Conservation (phyloP, 805 yeast genomes). For the Cyberlindnera misumaiensis region DNA sequence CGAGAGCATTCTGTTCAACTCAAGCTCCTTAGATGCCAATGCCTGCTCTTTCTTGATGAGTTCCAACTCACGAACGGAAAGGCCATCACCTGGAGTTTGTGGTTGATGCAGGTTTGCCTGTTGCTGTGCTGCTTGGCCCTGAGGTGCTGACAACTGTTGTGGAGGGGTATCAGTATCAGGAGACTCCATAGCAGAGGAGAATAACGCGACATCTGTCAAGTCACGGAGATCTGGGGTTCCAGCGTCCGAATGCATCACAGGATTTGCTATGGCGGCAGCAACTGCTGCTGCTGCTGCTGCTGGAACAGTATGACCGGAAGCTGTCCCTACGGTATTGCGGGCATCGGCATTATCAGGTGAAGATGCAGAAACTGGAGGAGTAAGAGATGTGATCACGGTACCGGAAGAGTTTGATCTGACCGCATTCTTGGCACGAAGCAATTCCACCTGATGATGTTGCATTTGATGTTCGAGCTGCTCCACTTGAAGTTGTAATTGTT, state of each 20-base stretch:
- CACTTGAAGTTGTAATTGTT: conserved; percentile 3
- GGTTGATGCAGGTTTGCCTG: not conserved
- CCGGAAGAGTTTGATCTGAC: too few species aligned
- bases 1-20: conserved; percentile 20
- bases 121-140: not conserved
- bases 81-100: conserved; percentile 8
- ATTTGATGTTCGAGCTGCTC: not conserved
- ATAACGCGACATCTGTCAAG: conserved; percentile 19
- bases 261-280: not conserved
- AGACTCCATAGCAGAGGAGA: conserved; percentile 17
- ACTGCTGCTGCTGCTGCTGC: not conserved
- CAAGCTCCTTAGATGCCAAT: conserved; percentile 19
- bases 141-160: not conserved
- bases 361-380: not conserved
- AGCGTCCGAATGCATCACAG: conserved; percentile 2
- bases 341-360: not conserved
- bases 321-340: too few species aligned
- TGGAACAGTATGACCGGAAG: too few species aligned
- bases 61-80: conserved; percentile 21
- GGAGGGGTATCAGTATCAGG: conserved; percentile 5
- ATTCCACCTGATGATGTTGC: not conserved
- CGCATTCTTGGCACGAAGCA: not conserved
- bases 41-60: conserved; percentile 21
- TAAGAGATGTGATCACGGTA: not conserved
- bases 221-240: conserved; percentile 27